Percentiles rank a stretch among this genome's conserved stretches.
These are phyloP conservation scores for Mycena sp. DNA, from an alignment of 1,284 basidiomycete species.

Conservation along the genomic window DNA sequence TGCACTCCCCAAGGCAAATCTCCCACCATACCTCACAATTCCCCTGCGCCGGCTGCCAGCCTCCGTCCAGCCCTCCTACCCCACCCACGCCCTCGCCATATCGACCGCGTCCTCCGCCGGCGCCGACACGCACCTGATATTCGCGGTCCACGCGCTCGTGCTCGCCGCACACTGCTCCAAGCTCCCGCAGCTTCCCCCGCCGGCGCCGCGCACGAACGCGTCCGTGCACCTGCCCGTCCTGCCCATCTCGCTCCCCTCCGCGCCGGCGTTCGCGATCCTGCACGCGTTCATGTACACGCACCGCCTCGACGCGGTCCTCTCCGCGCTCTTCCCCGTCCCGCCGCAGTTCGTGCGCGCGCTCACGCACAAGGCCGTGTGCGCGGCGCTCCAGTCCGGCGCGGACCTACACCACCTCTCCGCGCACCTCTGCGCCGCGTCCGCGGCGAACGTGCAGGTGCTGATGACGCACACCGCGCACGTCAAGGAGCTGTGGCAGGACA, in stretches of 20 bases:
- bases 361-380: slow-evolving; percentile 54
- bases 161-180: slow-evolving; percentile 31
- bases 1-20: slow-evolving; percentile 16
- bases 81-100: slow-evolving; percentile 29
- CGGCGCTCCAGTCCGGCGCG: slow-evolving; percentile 51
- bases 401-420: slow-evolving; percentile 61
- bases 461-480: slow-evolving; percentile 68
- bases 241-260: slow-evolving; percentile 72
- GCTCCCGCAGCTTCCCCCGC: slow-evolving; percentile 21
- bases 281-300: slow-evolving; percentile 74
- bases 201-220: slow-evolving; percentile 5
- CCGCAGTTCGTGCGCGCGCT: slow-evolving; percentile 58
- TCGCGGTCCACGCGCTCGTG: slow-evolving; percentile 26
- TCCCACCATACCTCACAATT: slow-evolving; percentile 24
- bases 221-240: slow-evolving; percentile 65
- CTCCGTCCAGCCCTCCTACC: slow-evolving; percentile 6
- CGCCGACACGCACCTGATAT: slow-evolving; percentile 21
- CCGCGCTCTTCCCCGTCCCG: slow-evolving; percentile 68
- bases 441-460: slow-evolving; percentile 55
- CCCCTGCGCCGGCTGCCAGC: slow-evolving; percentile 11
- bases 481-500: slow-evolving; percentile 79
- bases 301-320: slow-evolving; percentile 59
- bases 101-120: slow-evolving; percentile 17
- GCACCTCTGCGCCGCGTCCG: slow-evolving; percentile 56
- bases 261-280: slow-evolving; percentile 70